Evolutionary conservation across 2,329 filamentous ascomycete genomes (phyloP).

Genomic region (Hymenoscyphus albidus): DNA sequence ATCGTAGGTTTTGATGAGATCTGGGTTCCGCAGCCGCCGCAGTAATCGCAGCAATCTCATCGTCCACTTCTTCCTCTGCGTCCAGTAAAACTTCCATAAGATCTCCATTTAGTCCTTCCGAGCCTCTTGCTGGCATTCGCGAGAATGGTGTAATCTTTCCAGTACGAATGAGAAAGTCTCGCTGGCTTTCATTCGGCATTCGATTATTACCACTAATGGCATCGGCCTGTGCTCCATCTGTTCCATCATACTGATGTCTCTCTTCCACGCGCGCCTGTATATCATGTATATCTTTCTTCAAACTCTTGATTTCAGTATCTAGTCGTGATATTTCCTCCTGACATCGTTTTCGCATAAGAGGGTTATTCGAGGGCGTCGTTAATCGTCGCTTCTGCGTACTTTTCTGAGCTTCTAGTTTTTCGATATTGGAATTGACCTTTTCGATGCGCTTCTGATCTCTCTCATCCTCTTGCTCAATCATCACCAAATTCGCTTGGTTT

Average conservation of each 20-base stretch:
- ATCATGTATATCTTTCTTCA: constrained; percentile 71
- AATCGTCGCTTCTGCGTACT: constrained; percentile 55
- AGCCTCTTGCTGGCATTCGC: constrained; percentile 54
- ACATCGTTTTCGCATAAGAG: constrained; percentile 44
- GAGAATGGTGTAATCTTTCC: constrained; percentile 98
- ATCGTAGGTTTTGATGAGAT: constrained; percentile 70
- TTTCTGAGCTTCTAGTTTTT: constrained; percentile 63
- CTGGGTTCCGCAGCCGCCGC: constrained; percentile 44
- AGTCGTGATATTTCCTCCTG: constrained; percentile 36
- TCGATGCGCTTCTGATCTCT: constrained; percentile 60
- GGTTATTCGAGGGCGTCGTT: constrained; percentile 47
- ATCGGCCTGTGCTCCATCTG: constrained; percentile 41
- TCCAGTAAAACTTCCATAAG: constrained; percentile 76
- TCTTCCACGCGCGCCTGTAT: constrained; percentile 79
- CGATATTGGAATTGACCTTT: constrained; percentile 50
- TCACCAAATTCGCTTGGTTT: constrained; percentile 53
- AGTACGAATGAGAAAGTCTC: constrained; percentile 89
- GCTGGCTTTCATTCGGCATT: constrained; percentile 74
- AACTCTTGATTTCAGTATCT: constrained; percentile 36
- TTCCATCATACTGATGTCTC: constrained; percentile 55
- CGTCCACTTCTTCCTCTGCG: constrained; percentile 65
- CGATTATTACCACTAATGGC: constrained; percentile 52
- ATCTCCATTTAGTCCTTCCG: constrained; percentile 60
- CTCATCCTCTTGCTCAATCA: constrained; percentile 60
- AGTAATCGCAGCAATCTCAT: constrained; percentile 40